Conservation (phyloP, 2,329 filamentous ascomycete species). For the Ophiocordyceps unilateralis region DNA sequence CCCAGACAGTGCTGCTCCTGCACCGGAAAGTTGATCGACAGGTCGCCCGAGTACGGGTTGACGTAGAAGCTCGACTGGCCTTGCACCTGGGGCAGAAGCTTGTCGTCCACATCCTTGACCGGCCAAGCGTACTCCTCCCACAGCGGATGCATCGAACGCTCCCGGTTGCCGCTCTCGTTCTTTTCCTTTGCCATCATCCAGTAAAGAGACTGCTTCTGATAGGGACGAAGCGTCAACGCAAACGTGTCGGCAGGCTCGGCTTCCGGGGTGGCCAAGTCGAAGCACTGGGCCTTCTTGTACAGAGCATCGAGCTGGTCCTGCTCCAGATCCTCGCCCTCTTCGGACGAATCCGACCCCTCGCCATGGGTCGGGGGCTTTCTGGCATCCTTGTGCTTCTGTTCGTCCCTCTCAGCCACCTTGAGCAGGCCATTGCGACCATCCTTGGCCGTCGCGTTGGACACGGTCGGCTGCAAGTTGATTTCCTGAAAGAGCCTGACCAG, state of each 20-base stretch:
- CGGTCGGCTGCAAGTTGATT: conserved; percentile 63
- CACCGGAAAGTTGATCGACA: conserved; percentile 78
- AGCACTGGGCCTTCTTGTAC: conserved; percentile 91
- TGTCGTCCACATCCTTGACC: conserved; percentile 68
- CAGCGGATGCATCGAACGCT: conserved; percentile 82
- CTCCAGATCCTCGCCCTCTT: conserved; percentile 82
- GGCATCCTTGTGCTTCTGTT: conserved; percentile 49
- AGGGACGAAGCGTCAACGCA: conserved; percentile 66
- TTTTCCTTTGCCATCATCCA: conserved; percentile 97
- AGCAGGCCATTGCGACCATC: conserved; percentile 73
- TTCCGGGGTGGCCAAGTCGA: conserved; percentile 83
- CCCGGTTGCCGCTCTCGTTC: conserved; percentile 51
- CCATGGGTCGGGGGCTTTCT: conserved; percentile 14
- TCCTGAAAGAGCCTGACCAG: conserved; percentile 82
- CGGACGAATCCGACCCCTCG: conserved; percentile 30
- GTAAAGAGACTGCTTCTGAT: conserved; percentile 86
- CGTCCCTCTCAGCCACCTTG: conserved; percentile 73
- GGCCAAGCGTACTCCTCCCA: conserved; percentile 97
- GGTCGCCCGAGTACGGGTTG: conserved; percentile 89
- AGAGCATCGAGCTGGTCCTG: conserved; percentile 88
- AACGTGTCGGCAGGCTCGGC: conserved; percentile 73
- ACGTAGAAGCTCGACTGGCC: conserved; percentile 70
- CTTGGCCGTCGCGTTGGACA: conserved; percentile 57
- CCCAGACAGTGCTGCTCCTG: conserved; percentile 92
- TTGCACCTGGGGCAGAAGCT: conserved; percentile 47